These are phyloP conservation scores for Osmozyma mogii DNA, from an alignment of 805 yeast genomes.

Conservation along the genomic window DNA sequence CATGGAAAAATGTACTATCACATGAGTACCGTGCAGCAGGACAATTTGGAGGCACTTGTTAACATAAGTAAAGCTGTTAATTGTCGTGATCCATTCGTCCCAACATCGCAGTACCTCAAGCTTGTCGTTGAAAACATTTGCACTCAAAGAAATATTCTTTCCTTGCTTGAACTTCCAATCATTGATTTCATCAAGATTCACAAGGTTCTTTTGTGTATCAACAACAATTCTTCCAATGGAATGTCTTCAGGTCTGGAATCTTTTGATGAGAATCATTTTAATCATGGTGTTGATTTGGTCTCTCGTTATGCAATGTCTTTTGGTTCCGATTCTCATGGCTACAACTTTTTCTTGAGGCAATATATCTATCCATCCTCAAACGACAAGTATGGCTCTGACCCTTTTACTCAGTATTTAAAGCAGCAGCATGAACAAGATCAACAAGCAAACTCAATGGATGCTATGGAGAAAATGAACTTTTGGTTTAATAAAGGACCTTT, in stretches of 20 bases:
- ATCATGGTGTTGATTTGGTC: constrained; percentile 53
- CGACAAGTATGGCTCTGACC: constrained; percentile 20
- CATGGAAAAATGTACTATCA: constrained; percentile 85
- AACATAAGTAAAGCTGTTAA: constrained; percentile 73
- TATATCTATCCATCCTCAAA: constrained; percentile 30
- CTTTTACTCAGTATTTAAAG: constrained; percentile 18
- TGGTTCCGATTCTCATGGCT: constrained; percentile 59
- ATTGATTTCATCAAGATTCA: constrained; percentile 60
- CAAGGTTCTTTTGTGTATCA: constrained; percentile 56
- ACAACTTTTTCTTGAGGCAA: constrained; percentile 49
- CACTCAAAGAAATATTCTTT: constrained; percentile 51
- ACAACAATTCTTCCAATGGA: constrained; percentile 7
- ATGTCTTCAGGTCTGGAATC: constrained; percentile 13
- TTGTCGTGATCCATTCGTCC: constrained; percentile 78
- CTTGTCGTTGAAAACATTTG: constrained; percentile 74
- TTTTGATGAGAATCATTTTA: constrained; percentile 38
- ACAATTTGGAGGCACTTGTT: constrained; percentile 67
- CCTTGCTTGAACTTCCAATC: constrained; percentile 52
- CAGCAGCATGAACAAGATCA: constrained; percentile 17
- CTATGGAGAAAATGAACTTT: constrained; percentile 47
- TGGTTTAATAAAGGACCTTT: constrained; percentile 73
- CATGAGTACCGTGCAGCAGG: constrained; percentile 79
- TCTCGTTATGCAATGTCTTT: constrained; percentile 58
- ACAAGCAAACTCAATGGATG: constrained; percentile 20
- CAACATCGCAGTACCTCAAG: constrained; percentile 69